Conservation (phyloP, 1,284 basidiomycete species). For the Hemileia vastatrix region DNA sequence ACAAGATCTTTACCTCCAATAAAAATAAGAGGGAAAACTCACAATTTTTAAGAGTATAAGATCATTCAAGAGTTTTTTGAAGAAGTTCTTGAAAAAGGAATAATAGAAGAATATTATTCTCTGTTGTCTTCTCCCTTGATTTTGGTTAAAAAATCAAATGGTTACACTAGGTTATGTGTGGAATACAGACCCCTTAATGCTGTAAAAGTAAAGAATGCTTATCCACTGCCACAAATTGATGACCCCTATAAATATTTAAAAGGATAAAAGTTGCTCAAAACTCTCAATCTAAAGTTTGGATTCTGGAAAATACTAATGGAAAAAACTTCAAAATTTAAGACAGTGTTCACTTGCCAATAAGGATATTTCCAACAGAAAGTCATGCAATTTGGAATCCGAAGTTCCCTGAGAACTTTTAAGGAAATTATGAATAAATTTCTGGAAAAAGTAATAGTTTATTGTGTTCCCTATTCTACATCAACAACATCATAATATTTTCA, state of each 20-base stretch:
- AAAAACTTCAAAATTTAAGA: background rate
- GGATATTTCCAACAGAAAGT: background rate
- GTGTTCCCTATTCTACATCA: background rate
- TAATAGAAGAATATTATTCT: background rate
- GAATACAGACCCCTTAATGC: constrained; percentile 2
- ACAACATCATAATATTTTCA: constrained; percentile 1
- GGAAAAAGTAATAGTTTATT: background rate
- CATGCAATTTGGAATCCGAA: constrained; percentile 22
- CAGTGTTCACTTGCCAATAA: background rate
- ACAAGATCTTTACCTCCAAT: background rate
- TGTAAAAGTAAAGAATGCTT: background rate
- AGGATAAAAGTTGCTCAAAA: background rate
- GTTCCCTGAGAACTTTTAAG: constrained; percentile 35
- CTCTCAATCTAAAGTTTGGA: background rate
- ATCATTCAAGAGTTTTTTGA: background rate
- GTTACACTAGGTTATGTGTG: background rate
- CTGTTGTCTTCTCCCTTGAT: background rate
- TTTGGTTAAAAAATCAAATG: too few species aligned
- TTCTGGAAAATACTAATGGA: background rate
- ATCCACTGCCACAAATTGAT: background rate
- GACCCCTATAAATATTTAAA: background rate
- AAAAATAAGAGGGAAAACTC: constrained; percentile 4
- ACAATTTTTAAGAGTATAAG: background rate
- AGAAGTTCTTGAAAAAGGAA: background rate
- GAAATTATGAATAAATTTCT: constrained; percentile 34